Evolutionary conservation across 1,284 basidiomycete species (phyloP).

Genomic region (Phlebopus sp.): DNA sequence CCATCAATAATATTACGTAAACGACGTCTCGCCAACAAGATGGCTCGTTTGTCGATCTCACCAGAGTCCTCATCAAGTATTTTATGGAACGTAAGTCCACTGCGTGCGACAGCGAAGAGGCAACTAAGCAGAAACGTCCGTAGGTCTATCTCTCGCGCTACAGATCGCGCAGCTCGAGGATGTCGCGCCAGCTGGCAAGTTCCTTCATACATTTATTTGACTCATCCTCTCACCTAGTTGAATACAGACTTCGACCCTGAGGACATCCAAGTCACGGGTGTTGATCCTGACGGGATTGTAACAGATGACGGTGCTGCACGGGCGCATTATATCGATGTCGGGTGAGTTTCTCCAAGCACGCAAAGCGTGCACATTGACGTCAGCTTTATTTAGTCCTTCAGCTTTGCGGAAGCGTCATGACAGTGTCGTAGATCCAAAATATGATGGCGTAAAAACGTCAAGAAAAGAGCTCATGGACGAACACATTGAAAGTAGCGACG

Average conservation of each 20-base stretch:
- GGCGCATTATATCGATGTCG: slow-evolving; percentile 82
- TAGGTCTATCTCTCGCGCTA: slow-evolving; percentile 71
- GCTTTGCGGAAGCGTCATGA: slow-evolving; percentile 62
- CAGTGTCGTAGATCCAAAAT: slow-evolving; percentile 69
- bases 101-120: slow-evolving; percentile 1
- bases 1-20: slow-evolving; percentile 30
- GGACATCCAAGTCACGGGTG: slow-evolving; percentile 43
- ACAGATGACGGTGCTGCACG: slow-evolving; percentile 42
- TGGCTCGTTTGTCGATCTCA: neutral
- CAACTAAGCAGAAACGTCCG: neutral
- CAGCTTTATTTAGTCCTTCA: slow-evolving; percentile 53
- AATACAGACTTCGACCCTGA: slow-evolving; percentile 76
- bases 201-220: neutral
- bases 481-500: slow-evolving; percentile 36
- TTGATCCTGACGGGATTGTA: slow-evolving; percentile 25
- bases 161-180: slow-evolving; percentile 80
- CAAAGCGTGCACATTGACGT: slow-evolving; percentile 10
- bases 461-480: slow-evolving; percentile 57
- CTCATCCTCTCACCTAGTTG: slow-evolving; percentile 8
- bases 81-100: slow-evolving; percentile 32
- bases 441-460: slow-evolving; percentile 64
- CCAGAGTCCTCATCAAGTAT: slow-evolving; percentile 6
- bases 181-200: slow-evolving; percentile 63
- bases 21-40: slow-evolving; percentile 13
- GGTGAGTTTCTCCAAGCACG: slow-evolving; percentile 46